Percentiles rank a stretch among this genome's conserved stretches.
phyloP scores from a whole-genome alignment of 2,329 filamentous ascomycete species.

The Aureobasidium sp. region DNA sequence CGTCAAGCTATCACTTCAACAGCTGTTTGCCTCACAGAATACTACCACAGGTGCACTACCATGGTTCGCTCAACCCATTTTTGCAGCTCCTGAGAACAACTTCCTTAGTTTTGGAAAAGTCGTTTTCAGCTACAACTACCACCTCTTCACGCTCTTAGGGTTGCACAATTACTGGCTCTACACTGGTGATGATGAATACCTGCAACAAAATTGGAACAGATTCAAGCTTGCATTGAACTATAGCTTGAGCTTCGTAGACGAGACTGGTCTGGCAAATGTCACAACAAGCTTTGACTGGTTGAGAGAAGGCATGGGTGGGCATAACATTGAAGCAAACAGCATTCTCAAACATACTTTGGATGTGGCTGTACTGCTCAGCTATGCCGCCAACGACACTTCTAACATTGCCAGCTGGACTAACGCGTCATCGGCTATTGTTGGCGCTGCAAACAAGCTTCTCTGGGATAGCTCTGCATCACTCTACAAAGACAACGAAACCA shows the following conservation, averaged over 20 bases:
- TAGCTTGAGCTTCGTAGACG: constrained; percentile 36
- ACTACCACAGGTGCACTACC: constrained; percentile 29
- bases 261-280: constrained; percentile 40
- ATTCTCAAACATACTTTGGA: constrained; percentile 47
- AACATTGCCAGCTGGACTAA: constrained; percentile 37
- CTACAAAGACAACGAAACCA: constrained; percentile 49
- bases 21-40: constrained; percentile 25
- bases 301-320: constrained; percentile 44
- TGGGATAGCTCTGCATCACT: constrained; percentile 45
- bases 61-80: constrained; percentile 25
- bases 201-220: constrained; percentile 37
- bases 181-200: constrained; percentile 34
- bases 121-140: constrained; percentile 51
- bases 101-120: constrained; percentile 19
- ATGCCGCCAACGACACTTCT: constrained; percentile 39
- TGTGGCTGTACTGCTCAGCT: constrained; percentile 47
- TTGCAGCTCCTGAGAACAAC: constrained; percentile 44
- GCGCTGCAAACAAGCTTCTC: constrained; percentile 41
- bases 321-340: constrained; percentile 42
- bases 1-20: constrained; percentile 22
- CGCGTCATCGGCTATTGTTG: constrained; percentile 36
- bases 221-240: constrained; percentile 40
- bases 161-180: constrained; percentile 38
- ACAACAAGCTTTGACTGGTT: constrained; percentile 42
- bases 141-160: constrained; percentile 44